These are phyloP conservation scores for Cercospora zeae-maydis DNA, from an alignment of 2,329 filamentous ascomycete genomes.

Conservation along the genomic window DNA sequence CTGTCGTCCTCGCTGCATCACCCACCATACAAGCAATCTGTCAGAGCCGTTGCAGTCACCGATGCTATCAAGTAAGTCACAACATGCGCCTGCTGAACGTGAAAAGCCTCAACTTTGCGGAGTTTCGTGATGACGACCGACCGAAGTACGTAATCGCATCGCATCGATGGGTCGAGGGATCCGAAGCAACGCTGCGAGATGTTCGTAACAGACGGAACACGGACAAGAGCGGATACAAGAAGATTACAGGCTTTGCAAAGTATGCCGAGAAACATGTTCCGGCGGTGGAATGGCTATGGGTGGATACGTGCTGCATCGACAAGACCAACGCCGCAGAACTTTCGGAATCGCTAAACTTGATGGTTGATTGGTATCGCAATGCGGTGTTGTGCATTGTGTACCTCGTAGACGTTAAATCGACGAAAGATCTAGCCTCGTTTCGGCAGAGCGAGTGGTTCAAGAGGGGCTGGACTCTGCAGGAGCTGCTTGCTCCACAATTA, in stretches of 20 bases:
- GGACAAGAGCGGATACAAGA: conserved; percentile 18
- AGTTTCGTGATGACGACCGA: conserved; percentile 17
- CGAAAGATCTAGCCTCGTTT: conserved; percentile 5
- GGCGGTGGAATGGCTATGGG: conserved; percentile 22
- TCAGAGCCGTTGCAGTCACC: not conserved
- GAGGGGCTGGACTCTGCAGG: conserved; percentile 28
- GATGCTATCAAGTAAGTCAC: not conserved
- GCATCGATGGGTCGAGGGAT: conserved; percentile 18
- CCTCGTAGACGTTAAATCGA: conserved; percentile 17
- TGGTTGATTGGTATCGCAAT: conserved; percentile 25
- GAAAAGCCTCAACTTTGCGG: conserved; percentile 15
- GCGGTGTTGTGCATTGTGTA: conserved; percentile 24
- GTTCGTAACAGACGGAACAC: conserved; percentile 14
- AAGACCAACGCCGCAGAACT: conserved; percentile 23
- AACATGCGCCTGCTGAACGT: conserved; percentile 21
- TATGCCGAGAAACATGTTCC: conserved; percentile 19
- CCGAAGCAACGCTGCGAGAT: conserved; percentile 18
- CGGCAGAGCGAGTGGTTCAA: conserved; percentile 24
- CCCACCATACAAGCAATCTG: not conserved
- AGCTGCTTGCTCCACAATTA: conserved; percentile 23
- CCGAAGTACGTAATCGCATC: conserved; percentile 23
- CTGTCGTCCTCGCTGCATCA: not conserved
- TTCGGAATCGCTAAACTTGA: conserved; percentile 25
- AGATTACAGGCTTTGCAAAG: conserved; percentile 21
- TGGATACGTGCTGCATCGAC: conserved; percentile 30